phyloP scores from a whole-genome alignment of 169 alveolate species.

The Plasmodium vinckei region DNA sequence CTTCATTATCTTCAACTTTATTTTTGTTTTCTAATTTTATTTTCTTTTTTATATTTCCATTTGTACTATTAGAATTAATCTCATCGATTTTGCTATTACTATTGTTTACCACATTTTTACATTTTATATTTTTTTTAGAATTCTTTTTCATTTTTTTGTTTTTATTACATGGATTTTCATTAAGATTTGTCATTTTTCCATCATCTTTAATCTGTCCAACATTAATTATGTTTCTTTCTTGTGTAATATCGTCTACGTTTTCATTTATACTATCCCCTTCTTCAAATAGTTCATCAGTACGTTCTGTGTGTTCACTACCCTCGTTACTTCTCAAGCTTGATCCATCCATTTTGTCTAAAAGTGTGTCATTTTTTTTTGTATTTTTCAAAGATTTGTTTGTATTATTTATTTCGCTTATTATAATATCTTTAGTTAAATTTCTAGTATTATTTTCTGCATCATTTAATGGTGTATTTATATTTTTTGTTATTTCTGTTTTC shows the following conservation, averaged over 20 bases:
- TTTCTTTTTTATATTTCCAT: not conserved
- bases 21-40: not conserved
- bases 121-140: slow-evolving; percentile 8
- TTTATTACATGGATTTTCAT: not conserved
- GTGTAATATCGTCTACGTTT: not conserved
- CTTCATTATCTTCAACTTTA: slow-evolving; percentile 2
- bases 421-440: slow-evolving; percentile 65
- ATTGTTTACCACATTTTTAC: not conserved
- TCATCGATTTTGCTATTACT: not conserved
- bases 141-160: slow-evolving; percentile 24
- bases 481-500: not conserved
- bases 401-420: slow-evolving; percentile 52
- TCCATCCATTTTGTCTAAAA: not conserved
- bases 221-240: not conserved
- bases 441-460: slow-evolving; percentile 50
- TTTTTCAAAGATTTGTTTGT: slow-evolving; percentile 4
- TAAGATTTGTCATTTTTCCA: too few species aligned
- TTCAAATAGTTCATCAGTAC: not conserved
- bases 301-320: not conserved
- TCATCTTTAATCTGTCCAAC: not conserved
- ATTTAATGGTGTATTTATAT: not conserved
- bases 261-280: not conserved
- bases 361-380: not conserved
- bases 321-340: slow-evolving; percentile 7
- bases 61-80: slow-evolving; percentile 7